These are phyloP conservation scores for Hysterangium stoloniferum DNA, from an alignment of 768 basidiomycete species.

Conservation along the genomic window DNA sequence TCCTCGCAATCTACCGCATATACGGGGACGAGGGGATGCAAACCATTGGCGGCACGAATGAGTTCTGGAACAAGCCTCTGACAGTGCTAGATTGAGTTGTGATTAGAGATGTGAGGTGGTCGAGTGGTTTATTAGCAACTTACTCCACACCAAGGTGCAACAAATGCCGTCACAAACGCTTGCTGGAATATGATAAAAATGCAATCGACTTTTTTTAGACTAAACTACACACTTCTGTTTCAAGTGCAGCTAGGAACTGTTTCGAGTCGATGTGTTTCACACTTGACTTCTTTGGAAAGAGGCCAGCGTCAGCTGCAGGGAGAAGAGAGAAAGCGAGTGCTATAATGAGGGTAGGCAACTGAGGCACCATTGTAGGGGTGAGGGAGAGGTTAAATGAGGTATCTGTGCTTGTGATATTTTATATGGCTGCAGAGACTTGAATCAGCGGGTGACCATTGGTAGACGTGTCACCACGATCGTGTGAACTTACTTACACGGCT, in stretches of 20 bases:
- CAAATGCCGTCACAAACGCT: slow-evolving; percentile 79
- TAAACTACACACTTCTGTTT: slow-evolving; percentile 53
- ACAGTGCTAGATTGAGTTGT: slow-evolving; percentile 53
- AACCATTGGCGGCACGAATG: slow-evolving; percentile 68
- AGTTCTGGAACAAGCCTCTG: slow-evolving; percentile 80
- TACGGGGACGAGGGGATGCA: slow-evolving; percentile 76
- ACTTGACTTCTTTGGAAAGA: slow-evolving; percentile 42
- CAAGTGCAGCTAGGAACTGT: slow-evolving; percentile 65
- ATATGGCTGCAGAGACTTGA: neutral
- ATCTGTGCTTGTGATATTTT: too few relatives aligned
- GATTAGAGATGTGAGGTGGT: neutral
- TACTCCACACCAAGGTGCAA: slow-evolving; percentile 93
- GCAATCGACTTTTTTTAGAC: neutral
- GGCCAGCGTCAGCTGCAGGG: slow-evolving; percentile 41
- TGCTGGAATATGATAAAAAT: slow-evolving; percentile 32
- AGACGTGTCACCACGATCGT: slow-evolving; percentile 10
- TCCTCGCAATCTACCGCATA: slow-evolving; percentile 94
- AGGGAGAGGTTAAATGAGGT: neutral
- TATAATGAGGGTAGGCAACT: slow-evolving; percentile 27
- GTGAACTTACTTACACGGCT: slow-evolving; percentile 4
- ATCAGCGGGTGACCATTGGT: slow-evolving; percentile 4
- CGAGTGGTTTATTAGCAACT: slow-evolving; percentile 21
- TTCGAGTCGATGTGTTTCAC: slow-evolving; percentile 73
- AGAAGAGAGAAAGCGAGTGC: slow-evolving; percentile 32
- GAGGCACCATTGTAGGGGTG: slow-evolving; percentile 27